Evolutionary conservation across 2,329 filamentous ascomycete species (phyloP), one percentile per base, ranked within the genome.

Genomic region (Leptographium procerum): DNA sequence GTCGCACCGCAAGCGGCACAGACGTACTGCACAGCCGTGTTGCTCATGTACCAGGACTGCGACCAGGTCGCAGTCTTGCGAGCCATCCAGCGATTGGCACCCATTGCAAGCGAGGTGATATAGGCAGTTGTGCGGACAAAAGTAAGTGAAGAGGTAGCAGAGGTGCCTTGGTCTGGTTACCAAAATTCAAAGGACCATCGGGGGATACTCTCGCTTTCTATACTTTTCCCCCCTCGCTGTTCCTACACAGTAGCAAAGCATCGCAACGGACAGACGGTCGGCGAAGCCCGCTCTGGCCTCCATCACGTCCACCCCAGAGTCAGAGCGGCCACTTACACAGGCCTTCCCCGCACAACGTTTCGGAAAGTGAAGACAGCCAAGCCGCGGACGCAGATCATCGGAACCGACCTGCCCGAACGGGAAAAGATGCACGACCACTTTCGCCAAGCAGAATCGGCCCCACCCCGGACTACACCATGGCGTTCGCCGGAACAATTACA

Each of bases 31-130:
- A 59, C 22, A 6, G 50, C 29, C 1, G 36, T 53, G n/a, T 48
- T 59, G 57, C 57, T 59, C 57, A 59, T 59, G 19, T 47, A 50
- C 48, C 48, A 56, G 10, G 57, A 59, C 29, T 52, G 9, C 28
- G 29, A n/a, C 57, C 55, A 56, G 6, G 16, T 51, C 16, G 48
- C 53, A 6, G 48, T 56, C 48, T 48, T 56, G 48, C 57, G 57
- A 6, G 48, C 19, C 48, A 59, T 52, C 48, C 48, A 56, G 22
- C 57, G 24, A 29, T 59, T 56, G 22, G 40, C 10, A 11, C 57
- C 48, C 57, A 59, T 59, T 26, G 19, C 53, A 33, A 53, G 16
- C 34, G 34, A 36, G 16, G 16, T 36, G 34, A 36, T 36, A 36
- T 11, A n/a, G 10, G 34, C 34, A 36, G 34, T 36, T 36, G 34